These are phyloP conservation scores for Panicum hallii DNA, from an alignment of 202 grass and related monocot genomes.

Conservation along the genomic window DNA sequence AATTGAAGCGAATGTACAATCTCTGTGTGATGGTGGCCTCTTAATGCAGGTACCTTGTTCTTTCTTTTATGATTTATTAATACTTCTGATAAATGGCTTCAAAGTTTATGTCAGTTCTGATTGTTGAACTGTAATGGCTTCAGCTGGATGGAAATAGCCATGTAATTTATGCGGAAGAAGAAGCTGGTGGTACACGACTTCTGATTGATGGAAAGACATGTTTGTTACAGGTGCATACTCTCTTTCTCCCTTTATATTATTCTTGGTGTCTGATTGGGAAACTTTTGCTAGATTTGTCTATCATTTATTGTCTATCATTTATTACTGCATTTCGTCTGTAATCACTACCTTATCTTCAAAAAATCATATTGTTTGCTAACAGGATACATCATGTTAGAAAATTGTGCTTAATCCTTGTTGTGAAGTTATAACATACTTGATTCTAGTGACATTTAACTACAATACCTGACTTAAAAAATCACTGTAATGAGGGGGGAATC, in stretches of 20 bases:
- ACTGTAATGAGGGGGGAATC: neutral
- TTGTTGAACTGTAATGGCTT: constrained; percentile 37
- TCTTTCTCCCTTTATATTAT: constrained; percentile 4
- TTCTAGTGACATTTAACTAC: neutral
- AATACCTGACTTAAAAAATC: neutral
- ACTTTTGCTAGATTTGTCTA: constrained; percentile 7
- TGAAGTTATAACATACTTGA: constrained; percentile 1
- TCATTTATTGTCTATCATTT: constrained; percentile 18
- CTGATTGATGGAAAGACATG: constrained; percentile 87
- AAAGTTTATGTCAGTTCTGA: constrained; percentile 33
- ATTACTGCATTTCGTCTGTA: constrained; percentile 26
- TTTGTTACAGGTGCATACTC: constrained; percentile 64
- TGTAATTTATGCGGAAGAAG: constrained; percentile 92
- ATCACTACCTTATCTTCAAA: constrained; percentile 24
- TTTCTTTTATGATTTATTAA: constrained; percentile 26
- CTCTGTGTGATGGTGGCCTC: constrained; percentile 79
- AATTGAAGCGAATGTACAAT: constrained; percentile 76
- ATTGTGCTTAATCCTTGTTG: constrained; percentile 20
- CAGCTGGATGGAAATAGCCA: constrained; percentile 86
- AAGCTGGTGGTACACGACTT: constrained; percentile 79
- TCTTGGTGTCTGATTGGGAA: constrained; percentile 10
- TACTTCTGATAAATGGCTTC: constrained; percentile 14
- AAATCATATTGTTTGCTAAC: constrained; percentile 11
- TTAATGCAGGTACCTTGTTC: constrained; percentile 73
- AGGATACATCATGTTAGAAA: constrained; percentile 5